Conservation (phyloP, 306 rosid species). For the Rubus parviflorus region DNA sequence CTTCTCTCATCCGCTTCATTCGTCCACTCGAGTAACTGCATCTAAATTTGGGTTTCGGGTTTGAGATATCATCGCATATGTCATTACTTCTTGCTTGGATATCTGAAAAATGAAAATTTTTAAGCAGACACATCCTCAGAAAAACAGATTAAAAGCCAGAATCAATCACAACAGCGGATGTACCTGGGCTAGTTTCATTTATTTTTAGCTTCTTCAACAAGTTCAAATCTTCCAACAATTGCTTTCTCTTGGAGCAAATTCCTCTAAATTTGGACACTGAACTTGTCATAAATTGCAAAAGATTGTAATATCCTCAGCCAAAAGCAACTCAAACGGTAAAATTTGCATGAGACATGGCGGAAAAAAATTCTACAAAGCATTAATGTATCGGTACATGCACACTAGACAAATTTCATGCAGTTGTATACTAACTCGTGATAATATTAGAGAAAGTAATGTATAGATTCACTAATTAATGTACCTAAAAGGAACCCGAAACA, state of each 20-base stretch:
- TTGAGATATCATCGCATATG: conserved; percentile 22
- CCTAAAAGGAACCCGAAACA: not conserved
- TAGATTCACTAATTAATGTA: no score
- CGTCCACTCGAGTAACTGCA: conserved; percentile 48
- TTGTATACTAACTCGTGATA: not conserved
- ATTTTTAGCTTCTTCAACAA: conserved; percentile 64
- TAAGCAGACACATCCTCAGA: not conserved
- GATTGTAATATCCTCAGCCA: not conserved
- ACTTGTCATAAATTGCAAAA: not conserved
- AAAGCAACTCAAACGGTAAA: not conserved
- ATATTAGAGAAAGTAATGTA: no score
- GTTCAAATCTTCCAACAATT: conserved; percentile 43
- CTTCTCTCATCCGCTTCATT: conserved; percentile 55
- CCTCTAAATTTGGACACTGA: conserved; percentile 17
- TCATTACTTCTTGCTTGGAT: conserved; percentile 21
- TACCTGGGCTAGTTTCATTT: conserved; percentile 56
- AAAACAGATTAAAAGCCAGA: not conserved
- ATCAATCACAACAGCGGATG: not conserved
- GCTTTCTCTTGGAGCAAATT: conserved; percentile 61
- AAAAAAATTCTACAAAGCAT: not conserved
- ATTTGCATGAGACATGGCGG: not conserved
- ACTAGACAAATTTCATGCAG: not conserved
- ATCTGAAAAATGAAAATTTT: conserved; percentile 23
- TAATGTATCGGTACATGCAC: not conserved
- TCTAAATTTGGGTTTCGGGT: conserved; percentile 28